Evolutionary conservation across 495 filamentous ascomycete genomes (phyloP).

Genomic region (Amniculicola lignicola): DNA sequence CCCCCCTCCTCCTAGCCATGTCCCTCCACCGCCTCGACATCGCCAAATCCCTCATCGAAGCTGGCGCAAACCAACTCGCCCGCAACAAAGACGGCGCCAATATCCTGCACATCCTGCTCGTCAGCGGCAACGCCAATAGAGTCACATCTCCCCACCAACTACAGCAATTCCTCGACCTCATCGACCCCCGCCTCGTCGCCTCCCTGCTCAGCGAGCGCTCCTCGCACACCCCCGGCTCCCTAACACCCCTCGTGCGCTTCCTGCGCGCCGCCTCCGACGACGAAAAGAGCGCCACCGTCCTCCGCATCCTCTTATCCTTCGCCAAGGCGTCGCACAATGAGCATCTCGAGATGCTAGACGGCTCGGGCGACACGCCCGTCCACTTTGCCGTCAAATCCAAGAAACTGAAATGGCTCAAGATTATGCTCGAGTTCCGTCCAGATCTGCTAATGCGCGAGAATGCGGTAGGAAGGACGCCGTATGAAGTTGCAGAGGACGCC

Average conservation of each 20-base stretch:
- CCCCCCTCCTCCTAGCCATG: constrained; percentile 61
- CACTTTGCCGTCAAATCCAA: constrained; percentile 53
- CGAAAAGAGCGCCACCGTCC: constrained; percentile 40
- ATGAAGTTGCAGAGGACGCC: constrained; percentile 59
- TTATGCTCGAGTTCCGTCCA: constrained; percentile 55
- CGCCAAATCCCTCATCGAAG: constrained; percentile 58
- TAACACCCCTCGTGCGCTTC: constrained; percentile 51
- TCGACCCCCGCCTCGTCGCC: constrained; percentile 50
- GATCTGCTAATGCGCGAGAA: constrained; percentile 64
- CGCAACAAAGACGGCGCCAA: constrained; percentile 56
- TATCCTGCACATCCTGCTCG: constrained; percentile 56
- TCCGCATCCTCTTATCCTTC: constrained; percentile 47
- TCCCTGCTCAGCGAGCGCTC: constrained; percentile 50
- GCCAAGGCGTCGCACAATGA: constrained; percentile 49
- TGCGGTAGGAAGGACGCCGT: constrained; percentile 64
- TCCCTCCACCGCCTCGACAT: constrained; percentile 49
- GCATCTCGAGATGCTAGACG: constrained; percentile 58
- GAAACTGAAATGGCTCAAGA: constrained; percentile 41
- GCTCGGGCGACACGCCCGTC: constrained; percentile 62
- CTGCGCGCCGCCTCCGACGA: constrained; percentile 30
- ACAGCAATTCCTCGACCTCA: constrained; percentile 48
- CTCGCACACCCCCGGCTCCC: constrained; percentile 41
- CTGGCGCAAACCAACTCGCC: constrained; percentile 61
- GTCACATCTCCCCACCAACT: constrained; percentile 31
- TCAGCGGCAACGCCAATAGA: constrained; percentile 23